Evolutionary conservation across 352 stramenopile genomes (phyloP).

Genomic region (Phytophthora colocasiae): DNA sequence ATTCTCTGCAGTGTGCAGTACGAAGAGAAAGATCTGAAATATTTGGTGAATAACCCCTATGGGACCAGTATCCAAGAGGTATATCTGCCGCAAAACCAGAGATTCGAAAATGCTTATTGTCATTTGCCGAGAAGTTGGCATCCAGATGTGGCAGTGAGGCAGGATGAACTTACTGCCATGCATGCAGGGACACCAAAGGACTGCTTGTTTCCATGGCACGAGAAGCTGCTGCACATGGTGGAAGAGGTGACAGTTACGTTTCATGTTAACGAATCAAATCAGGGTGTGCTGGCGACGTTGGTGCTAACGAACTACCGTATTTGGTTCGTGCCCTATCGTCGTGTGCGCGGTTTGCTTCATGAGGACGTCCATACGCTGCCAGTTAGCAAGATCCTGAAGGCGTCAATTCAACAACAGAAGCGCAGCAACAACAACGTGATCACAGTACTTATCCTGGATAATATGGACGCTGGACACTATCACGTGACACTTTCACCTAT

Average conservation of each 20-base stretch:
- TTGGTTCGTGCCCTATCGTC: slow-evolving; percentile 86
- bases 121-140: slow-evolving; percentile 86
- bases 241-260: slow-evolving; percentile 90
- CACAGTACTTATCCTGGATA: slow-evolving; percentile 79
- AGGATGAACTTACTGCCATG: slow-evolving; percentile 74
- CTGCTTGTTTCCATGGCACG: slow-evolving; percentile 83
- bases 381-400: slow-evolving; percentile 81
- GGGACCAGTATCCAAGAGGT: slow-evolving; percentile 81
- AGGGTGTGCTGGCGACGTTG: slow-evolving; percentile 81
- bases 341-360: slow-evolving; percentile 75
- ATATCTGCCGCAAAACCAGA: slow-evolving; percentile 81
- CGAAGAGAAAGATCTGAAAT: slow-evolving; percentile 72
- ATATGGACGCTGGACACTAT: slow-evolving; percentile 89
- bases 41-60: slow-evolving; percentile 72
- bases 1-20: slow-evolving; percentile 81
- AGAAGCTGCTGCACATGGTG: slow-evolving; percentile 86
- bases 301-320: slow-evolving; percentile 87
- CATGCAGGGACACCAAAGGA: slow-evolving; percentile 73
- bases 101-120: slow-evolving; percentile 79
- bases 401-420: slow-evolving; percentile 81
- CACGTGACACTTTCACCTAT: slow-evolving; percentile 87
- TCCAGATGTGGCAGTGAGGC: slow-evolving; percentile 66
- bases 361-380: slow-evolving; percentile 87
- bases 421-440: slow-evolving; percentile 83
- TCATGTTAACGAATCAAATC: slow-evolving; percentile 87